Evolutionary conservation across 1,284 basidiomycete species (phyloP).

Genomic region (Apiotrichum akiyoshidainum): DNA sequence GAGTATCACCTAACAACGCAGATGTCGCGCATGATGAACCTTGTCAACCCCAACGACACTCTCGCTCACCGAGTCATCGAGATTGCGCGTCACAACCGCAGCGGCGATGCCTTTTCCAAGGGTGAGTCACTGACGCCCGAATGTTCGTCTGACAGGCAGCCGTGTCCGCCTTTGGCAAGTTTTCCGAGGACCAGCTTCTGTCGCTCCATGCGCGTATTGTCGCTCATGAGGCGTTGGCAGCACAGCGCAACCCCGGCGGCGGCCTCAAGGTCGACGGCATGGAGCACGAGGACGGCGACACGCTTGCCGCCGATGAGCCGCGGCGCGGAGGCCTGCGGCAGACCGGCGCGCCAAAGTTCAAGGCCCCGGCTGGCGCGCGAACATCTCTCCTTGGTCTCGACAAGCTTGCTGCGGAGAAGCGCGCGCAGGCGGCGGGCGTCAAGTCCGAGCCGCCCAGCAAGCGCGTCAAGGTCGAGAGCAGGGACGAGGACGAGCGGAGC

Average conservation of each 20-base stretch:
- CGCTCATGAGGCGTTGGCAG: slow-evolving; percentile 57
- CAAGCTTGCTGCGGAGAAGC: slow-evolving; percentile 78
- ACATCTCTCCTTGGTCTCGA: slow-evolving; percentile 82
- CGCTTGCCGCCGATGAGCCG: slow-evolving; percentile 70
- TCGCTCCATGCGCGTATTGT: slow-evolving; percentile 61
- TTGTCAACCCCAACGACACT: slow-evolving; percentile 74
- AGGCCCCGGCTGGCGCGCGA: slow-evolving; percentile 65
- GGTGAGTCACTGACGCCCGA: slow-evolving; percentile 45
- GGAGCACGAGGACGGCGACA: slow-evolving; percentile 72
- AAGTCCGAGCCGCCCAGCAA: slow-evolving; percentile 58
- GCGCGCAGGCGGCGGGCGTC: slow-evolving; percentile 57
- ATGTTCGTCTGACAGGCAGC: slow-evolving; percentile 52
- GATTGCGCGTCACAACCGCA: slow-evolving; percentile 67
- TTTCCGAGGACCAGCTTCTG: slow-evolving; percentile 62
- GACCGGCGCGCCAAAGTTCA: slow-evolving; percentile 69
- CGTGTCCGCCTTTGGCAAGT: slow-evolving; percentile 78
- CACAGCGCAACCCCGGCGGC: not conserved
- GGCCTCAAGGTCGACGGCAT: slow-evolving; percentile 57
- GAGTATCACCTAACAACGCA: slow-evolving; percentile 42
- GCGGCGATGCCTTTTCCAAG: slow-evolving; percentile 62
- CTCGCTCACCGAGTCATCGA: slow-evolving; percentile 74
- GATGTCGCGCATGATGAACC: slow-evolving; percentile 73
- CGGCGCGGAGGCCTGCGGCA: slow-evolving; percentile 73
- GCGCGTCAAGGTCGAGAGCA: slow-evolving; percentile 59
- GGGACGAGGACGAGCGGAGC: slow-evolving; percentile 48